Base-by-base conservation (phyloP, 257 asterid genomes). In the Primulina huaijiensis region DNA sequence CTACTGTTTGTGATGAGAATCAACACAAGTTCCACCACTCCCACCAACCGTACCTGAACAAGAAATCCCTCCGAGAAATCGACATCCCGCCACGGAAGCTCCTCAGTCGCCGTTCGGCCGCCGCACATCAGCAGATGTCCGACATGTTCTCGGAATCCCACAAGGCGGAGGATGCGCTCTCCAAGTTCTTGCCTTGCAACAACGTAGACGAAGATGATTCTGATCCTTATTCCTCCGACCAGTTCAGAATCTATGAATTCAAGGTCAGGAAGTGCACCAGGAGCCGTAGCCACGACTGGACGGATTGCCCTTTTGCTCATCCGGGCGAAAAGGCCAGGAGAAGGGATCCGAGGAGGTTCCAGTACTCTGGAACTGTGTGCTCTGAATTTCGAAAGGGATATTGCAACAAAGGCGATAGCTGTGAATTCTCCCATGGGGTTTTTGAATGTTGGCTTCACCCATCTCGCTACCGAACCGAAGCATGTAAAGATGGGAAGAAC, bases 361-460 rank as follows among this genome's bases (percentile, higher is more conserved):
- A 77, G 30, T 94, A 94, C 20, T 77, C 97, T 0, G 97, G 99
- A 0, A 86, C 88, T 0, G 96, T 91, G 0, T 94, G 99, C 69
- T 38, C 97, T 0, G 97, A 94, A 1, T 94, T 88, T 56, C 85
- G 97, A 1, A 84, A 87, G 0, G 99, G 99, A 6, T 75, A 65
- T n/a, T 94, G 99, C 62, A 11, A 61, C 37, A 82, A 85, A 0
- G 97, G 92, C 3, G 99, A 94, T 23, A 77, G 71, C 46, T 94
- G 97, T 38, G 97, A 89, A 78, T 88, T 82, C 56, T 85, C 97
- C 0, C 99, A 94, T 5, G 99, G 99, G 7, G 97, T 94, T 0
- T 94, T 94, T 37, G 99, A 94, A 82, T 91, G 97, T 33, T 94
- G 99, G 99, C 87, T 94, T 0, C 99, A 94, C 53, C 99, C 99